A percentile compares a stretch with the other conserved stretches of the same genome.
Conservation (phyloP, 2,329 filamentous ascomycete genomes). For the Karstenula rhodostoma region DNA sequence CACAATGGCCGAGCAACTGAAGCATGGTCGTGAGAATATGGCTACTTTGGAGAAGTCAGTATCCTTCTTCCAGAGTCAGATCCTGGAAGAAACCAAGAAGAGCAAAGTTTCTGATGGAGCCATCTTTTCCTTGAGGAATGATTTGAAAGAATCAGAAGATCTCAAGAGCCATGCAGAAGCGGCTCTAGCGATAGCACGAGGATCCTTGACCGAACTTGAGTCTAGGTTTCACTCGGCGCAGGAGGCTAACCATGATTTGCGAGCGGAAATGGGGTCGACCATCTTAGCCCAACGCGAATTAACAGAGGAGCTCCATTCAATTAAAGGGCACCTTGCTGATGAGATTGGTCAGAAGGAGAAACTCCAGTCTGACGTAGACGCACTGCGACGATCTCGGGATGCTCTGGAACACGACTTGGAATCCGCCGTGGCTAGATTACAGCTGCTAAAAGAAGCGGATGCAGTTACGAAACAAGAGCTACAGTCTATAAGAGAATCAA, state of each 20-base stretch:
- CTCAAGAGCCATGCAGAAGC: slow-evolving; percentile 32
- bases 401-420: slow-evolving; percentile 30
- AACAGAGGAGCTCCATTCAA: slow-evolving; percentile 28
- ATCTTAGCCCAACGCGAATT: slow-evolving; percentile 27
- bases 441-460: slow-evolving; percentile 28
- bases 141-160: slow-evolving; percentile 31
- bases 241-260: slow-evolving; percentile 26
- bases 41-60: slow-evolving; percentile 35
- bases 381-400: slow-evolving; percentile 26
- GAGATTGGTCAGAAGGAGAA: slow-evolving; percentile 23
- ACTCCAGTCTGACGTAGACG: slow-evolving; percentile 33
- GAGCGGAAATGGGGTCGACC: slow-evolving; percentile 32
- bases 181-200: slow-evolving; percentile 27
- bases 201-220: slow-evolving; percentile 30
- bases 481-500: slow-evolving; percentile 29
- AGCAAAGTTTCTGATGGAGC: slow-evolving; percentile 32
- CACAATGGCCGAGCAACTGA: slow-evolving; percentile 27
- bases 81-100: slow-evolving; percentile 35
- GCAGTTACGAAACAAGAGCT: slow-evolving; percentile 27
- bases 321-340: slow-evolving; percentile 22
- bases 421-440: slow-evolving; percentile 30
- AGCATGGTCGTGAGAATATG: slow-evolving; percentile 32
- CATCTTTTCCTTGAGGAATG: slow-evolving; percentile 33
- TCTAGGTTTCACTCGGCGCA: slow-evolving; percentile 22
- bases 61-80: slow-evolving; percentile 28